These are phyloP conservation scores for Hyaloraphidium curvatum DNA, from an alignment of 192 early-diverging fungal species.

Conservation along the genomic window DNA sequence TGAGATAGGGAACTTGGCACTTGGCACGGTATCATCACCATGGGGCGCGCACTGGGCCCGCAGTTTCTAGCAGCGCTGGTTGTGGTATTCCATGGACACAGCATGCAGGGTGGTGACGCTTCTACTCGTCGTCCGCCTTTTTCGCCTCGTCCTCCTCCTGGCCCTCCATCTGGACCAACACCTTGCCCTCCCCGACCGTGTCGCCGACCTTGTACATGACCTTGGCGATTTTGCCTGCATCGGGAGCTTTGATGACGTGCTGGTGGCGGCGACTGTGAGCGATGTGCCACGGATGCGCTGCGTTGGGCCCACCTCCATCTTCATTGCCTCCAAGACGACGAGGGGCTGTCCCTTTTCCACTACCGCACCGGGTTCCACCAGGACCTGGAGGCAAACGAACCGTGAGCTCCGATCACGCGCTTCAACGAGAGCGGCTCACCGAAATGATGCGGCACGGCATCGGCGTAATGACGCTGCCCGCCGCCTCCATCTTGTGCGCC, in stretches of 20 bases:
- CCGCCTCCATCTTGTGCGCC: constrained; percentile 18
- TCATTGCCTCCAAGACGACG: constrained; percentile 90
- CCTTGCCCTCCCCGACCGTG: constrained; percentile 69
- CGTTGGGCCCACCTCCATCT: constrained; percentile 63
- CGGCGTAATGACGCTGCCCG: constrained; percentile 61
- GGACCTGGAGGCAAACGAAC: constrained; percentile 14
- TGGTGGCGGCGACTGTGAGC: constrained; percentile 5
- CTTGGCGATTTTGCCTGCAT: constrained; percentile 44
- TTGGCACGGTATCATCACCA: no score
- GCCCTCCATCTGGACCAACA: no score
- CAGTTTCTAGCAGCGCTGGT: no score
- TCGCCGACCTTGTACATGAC: constrained; percentile 72
- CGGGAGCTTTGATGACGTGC: constrained; percentile 71
- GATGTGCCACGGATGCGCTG: background rate
- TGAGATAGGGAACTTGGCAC: no score
- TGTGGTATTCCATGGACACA: no score
- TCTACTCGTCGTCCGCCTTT: no score
- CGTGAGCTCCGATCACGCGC: background rate
- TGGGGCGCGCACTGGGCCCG: no score
- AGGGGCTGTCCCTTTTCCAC: constrained; percentile 65
- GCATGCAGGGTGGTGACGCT: no score
- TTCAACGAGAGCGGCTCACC: constrained; percentile 25
- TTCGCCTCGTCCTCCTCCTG: no score
- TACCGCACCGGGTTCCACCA: constrained; percentile 48
- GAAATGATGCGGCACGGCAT: constrained; percentile 86